Base-by-base conservation (phyloP, 257 asterid genomes). In the Penstemon newberryi region DNA sequence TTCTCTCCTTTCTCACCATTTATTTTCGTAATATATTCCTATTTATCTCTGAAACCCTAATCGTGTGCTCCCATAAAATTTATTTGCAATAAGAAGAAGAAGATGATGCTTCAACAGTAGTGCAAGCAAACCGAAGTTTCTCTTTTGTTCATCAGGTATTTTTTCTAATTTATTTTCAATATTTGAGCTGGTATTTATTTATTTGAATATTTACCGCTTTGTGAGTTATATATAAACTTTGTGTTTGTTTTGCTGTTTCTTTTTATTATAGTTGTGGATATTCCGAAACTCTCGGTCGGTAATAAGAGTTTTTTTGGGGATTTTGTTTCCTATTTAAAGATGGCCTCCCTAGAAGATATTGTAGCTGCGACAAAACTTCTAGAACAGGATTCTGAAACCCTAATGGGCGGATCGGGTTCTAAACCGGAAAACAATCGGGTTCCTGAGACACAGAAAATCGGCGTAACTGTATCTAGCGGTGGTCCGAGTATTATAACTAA, bases 41-140 rank as follows among this genome's bases (percentile, higher is more conserved):
- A 8, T 15, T 43, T 41, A n/a, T 12, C 38, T 59, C 49, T 49
- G 51, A 78, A 79, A 76, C 81, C 84, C 84, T 76, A 75, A 69
- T 56, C 41, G 60, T 38, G 42, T 51, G 45, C 45, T 60, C 63
- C 18, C 25, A 56, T n/a, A 1, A 43, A 9, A 43, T 1, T 47
- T 59, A 25, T 51, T 56, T n/a, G 72, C 58, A 3, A 18, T 12
- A 5, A 11, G 11, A 54, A 6, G 50, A 8, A 6, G 51, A 15
- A 46, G 50, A 15, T n/a, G 66, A 44, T 63, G 59, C 43, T 52
- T 60, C 61, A 56, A 37, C 70, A 49, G 12, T 15, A 36, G 50
- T n/a, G 61, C 13, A 13, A 25, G 33, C 33, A 25, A 25, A 25
- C 33, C 33, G 33, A 25, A 25, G 33, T 2, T 44, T 56, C 54